phyloP scores from a whole-genome alignment of 2,329 filamentous ascomycete genomes.

The Cladosporium colombiae region DNA sequence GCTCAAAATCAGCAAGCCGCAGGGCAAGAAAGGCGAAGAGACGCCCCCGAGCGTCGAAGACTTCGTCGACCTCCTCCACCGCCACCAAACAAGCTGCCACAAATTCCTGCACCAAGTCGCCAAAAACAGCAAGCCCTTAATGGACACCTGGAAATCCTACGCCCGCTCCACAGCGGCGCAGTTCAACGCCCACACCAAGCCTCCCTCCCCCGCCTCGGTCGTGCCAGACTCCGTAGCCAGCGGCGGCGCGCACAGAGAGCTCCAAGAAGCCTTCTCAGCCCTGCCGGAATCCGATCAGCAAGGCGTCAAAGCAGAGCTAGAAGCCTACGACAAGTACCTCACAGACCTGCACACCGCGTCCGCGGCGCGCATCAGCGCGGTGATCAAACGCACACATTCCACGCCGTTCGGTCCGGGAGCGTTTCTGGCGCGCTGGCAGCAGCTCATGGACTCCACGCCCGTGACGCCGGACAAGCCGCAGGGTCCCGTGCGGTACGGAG shows the following conservation, averaged over 20 bases:
- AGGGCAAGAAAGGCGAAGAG: constrained; percentile 32
- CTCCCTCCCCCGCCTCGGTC: constrained; percentile 25
- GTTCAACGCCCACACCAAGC: constrained; percentile 49
- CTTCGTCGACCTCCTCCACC: constrained; percentile 66
- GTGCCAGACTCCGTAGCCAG: constrained; percentile 37
- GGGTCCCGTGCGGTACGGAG: constrained; percentile 53
- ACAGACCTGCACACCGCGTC: constrained; percentile 57
- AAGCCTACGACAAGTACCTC: constrained; percentile 64
- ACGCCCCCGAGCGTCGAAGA: constrained; percentile 65
- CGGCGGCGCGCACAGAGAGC: constrained; percentile 45
- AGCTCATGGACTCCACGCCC: constrained; percentile 66
- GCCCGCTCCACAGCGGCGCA: constrained; percentile 58
- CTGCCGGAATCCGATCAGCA: constrained; percentile 52
- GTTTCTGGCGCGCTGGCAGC: constrained; percentile 72
- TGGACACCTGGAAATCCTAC: constrained; percentile 62
- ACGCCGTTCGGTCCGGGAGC: constrained; percentile 66
- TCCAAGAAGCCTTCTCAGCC: constrained; percentile 46
- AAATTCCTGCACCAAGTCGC: constrained; percentile 71
- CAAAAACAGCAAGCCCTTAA: constrained; percentile 66
- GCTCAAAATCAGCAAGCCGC: constrained; percentile 55
- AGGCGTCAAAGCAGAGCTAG: constrained; percentile 54
- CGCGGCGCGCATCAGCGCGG: constrained; percentile 54
- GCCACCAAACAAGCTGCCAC: constrained; percentile 65
- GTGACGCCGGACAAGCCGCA: constrained; percentile 61
- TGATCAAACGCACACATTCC: constrained; percentile 49